Evolutionary conservation across 257 asterid species (phyloP).

Genomic region (Solanum paucissectum): DNA sequence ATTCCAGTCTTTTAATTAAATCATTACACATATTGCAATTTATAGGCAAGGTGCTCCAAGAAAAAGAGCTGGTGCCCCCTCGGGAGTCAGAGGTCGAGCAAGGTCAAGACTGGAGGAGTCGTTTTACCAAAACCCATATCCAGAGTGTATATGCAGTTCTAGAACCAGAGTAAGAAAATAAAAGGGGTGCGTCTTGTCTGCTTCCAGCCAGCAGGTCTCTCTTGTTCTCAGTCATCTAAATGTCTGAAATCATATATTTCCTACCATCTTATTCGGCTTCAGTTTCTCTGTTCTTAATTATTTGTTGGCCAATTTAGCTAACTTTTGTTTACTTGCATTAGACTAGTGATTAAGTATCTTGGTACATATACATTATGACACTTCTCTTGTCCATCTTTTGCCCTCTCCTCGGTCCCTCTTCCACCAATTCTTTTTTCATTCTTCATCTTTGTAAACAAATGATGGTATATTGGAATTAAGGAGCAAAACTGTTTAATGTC

Average conservation of each 20-base stretch:
- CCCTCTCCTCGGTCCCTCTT: not conserved
- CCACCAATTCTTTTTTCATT: not conserved
- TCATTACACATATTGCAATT: not conserved
- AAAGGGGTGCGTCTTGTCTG: not conserved
- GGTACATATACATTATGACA: not conserved
- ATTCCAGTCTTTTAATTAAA: not conserved
- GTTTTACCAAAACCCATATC: constrained; percentile 83
- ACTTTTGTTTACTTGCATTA: not conserved
- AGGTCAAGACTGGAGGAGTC: constrained; percentile 73
- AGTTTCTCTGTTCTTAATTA: not conserved
- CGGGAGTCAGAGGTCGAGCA: constrained; percentile 73
- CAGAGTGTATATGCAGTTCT: constrained; percentile 72
- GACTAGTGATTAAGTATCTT: not conserved
- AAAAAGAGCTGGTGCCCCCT: constrained; percentile 65
- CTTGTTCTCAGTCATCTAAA: not conserved
- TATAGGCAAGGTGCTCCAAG: constrained; percentile 75
- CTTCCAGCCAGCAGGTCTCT: not conserved
- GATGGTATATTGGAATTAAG: not conserved
- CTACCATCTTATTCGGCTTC: not conserved
- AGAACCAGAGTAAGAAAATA: constrained; percentile 15
- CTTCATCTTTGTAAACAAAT: not conserved
- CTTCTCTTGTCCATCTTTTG: not conserved
- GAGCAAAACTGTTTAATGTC: not conserved
- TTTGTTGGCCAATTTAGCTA: not conserved
- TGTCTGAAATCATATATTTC: not conserved